Evolutionary conservation across 1,284 basidiomycete species (phyloP), one percentile per base, ranked within the genome.

Genomic region (Sutorius eximius): DNA sequence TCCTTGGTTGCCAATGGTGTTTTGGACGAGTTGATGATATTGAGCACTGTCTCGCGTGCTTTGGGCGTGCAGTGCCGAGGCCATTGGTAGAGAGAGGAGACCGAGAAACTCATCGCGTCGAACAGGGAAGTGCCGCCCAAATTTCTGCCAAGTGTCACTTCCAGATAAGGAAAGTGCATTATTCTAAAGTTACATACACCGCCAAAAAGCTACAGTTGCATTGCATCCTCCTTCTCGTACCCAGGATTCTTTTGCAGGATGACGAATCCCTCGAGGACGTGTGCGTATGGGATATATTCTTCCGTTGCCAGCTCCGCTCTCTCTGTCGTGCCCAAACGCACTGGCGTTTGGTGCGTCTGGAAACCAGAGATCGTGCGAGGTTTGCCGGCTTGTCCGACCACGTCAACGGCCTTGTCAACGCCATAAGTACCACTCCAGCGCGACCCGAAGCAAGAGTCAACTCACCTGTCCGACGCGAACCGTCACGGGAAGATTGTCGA

Each of bases 281-380:
- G 85, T 47, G 87, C 82, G 71, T 91, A 99, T 10, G 94, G 88
- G 66, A 98, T 91, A 73, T 82, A 98, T 76, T 99, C 96, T 72
- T 98, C 97, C 30, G 95, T 98, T 16, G 93, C 97, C 62, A 99
- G 75, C 75, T 99, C 97, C 4, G 93, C 95, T 45, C 97, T 82
- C 69, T 99, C 96, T 15, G 87, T 91, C 52, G 94, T 96, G 3
- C 92, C 95, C 53, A 99, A 76, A 47, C 97, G 86, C 45, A 99
- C 96, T 0, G 97, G 97, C 44, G 95, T 95, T 63, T 91, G 88
- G 74, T 98, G 94, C 27, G 97, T 99, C 75, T 98, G 94, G 89
- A 97, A 97, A 38, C 92, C 93, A 27, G 91, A 93, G 60, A 95
- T 95, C 48, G 93, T 93, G 60, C 91, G 80, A 56, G 93, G 92